Percentiles rank a stretch among this genome's conserved stretches.
Conservation (phyloP, 1,284 basidiomycete genomes). For the Ceratobasidium theobromae region DNA sequence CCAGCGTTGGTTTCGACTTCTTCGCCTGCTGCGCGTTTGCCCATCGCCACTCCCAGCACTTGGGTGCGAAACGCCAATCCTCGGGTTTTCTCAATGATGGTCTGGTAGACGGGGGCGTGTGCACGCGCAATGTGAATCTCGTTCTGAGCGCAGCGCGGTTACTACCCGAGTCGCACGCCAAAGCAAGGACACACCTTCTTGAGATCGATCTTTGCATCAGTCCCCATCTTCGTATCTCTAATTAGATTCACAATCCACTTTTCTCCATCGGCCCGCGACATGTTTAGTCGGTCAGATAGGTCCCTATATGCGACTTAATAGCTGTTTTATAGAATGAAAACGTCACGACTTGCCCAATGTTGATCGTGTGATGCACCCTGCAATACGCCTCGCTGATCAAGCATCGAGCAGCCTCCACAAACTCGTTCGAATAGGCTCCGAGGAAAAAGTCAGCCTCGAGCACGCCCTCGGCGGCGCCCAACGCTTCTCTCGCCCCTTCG, state of each 20-base stretch:
- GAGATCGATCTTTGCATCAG: conserved; percentile 95
- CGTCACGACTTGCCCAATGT: conserved; percentile 72
- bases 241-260: conserved; percentile 99
- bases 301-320: conserved; percentile 55
- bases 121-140: conserved; percentile 95
- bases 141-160: conserved; percentile 56
- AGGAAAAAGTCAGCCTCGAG: conserved; percentile 95
- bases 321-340: background rate
- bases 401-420: conserved; percentile 94
- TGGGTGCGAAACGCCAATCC: conserved; percentile 90
- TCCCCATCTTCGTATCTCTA: conserved; percentile 87
- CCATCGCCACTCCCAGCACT: conserved; percentile 84
- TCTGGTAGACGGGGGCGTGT: conserved; percentile 87
- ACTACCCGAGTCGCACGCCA: conserved; percentile 5
- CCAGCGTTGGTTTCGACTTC: conserved; percentile 28
- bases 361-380: conserved; percentile 94
- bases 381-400: conserved; percentile 97
- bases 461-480: conserved; percentile 79
- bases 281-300: conserved; percentile 88
- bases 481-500: conserved; percentile 81
- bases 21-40: conserved; percentile 48
- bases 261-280: conserved; percentile 91
- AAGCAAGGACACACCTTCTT: conserved; percentile 69
- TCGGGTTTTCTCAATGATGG: conserved; percentile 94
- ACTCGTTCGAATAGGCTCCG: conserved; percentile 84